These are phyloP conservation scores for Penicillium palitans DNA, from an alignment of 2,329 filamentous ascomycete genomes.

Conservation along the genomic window DNA sequence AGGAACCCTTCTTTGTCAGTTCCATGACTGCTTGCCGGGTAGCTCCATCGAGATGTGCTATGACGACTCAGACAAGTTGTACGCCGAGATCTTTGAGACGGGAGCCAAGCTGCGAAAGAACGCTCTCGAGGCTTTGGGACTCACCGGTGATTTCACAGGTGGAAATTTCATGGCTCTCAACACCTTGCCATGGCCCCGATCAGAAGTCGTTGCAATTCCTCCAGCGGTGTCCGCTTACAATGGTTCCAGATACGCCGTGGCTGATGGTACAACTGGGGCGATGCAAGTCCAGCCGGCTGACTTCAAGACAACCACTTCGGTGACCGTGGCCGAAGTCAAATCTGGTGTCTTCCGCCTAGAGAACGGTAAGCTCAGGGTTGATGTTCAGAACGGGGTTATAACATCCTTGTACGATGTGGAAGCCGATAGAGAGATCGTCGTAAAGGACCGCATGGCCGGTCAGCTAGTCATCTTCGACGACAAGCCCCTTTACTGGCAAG, in stretches of 20 bases:
- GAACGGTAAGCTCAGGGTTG: conserved; percentile 74
- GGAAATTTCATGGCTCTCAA: conserved; percentile 68
- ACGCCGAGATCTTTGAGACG: conserved; percentile 76
- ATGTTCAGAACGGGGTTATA: conserved; percentile 73
- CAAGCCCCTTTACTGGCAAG: conserved; percentile 96
- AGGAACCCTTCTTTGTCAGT: conserved; percentile 84
- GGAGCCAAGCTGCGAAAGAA: conserved; percentile 71
- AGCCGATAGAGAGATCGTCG: conserved; percentile 74
- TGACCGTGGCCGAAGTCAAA: conserved; percentile 52
- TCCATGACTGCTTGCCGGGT: conserved; percentile 94
- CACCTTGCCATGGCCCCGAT: conserved; percentile 81
- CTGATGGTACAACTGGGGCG: conserved; percentile 50
- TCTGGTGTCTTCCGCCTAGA: conserved; percentile 72
- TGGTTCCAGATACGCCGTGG: conserved; percentile 43
- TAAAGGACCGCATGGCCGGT: conserved; percentile 73
- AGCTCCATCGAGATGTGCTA: conserved; percentile 98
- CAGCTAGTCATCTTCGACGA: conserved; percentile 95
- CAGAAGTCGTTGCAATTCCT: conserved; percentile 68
- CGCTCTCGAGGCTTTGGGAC: conserved; percentile 66
- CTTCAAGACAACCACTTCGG: conserved; percentile 30
- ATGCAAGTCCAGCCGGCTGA: conserved; percentile 36
- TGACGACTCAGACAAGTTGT: conserved; percentile 89
- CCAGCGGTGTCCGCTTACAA: conserved; percentile 28
- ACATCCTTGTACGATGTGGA: conserved; percentile 78
- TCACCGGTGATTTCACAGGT: conserved; percentile 50